Evolutionary conservation across 2,329 filamentous ascomycete species (phyloP).

Genomic region (Chrysoporthe puriensis): DNA sequence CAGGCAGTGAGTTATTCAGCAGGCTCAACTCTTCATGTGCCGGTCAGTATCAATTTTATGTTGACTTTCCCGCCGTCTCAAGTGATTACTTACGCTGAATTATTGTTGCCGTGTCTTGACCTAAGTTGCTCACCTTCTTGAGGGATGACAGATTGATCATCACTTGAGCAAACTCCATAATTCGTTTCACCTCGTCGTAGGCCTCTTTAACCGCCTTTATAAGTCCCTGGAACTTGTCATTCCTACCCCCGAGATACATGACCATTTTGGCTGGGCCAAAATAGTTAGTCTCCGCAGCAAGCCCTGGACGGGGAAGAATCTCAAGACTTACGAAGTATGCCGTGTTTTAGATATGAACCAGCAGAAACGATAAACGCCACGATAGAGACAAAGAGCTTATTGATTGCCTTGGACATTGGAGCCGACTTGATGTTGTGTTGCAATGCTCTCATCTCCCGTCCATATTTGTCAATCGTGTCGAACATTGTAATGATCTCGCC

Average conservation of each 20-base stretch:
- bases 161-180: conserved; percentile 1
- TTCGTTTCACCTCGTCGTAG: background rate
- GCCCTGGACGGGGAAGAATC: background rate
- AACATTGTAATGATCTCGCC: background rate
- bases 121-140: background rate
- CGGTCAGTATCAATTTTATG: background rate
- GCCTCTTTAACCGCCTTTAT: background rate
- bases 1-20: background rate
- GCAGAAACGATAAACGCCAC: conserved; percentile 1
- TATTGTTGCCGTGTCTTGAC: background rate
- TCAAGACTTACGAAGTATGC: conserved; percentile 2
- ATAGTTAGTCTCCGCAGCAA: background rate
- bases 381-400: background rate
- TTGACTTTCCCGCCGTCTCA: background rate
- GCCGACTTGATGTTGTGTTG: conserved; percentile 2
- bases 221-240: conserved; percentile 1
- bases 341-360: background rate
- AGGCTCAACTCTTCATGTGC: background rate
- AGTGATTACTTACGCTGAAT: background rate
- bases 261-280: background rate
- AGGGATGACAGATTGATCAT: background rate
- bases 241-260: background rate
- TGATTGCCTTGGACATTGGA: conserved; percentile 8
- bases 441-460: background rate
- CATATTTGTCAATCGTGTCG: background rate